These are phyloP conservation scores for Scedosporium dehoogii DNA, from an alignment of 2,329 filamentous ascomycete species.

Conservation along the genomic window DNA sequence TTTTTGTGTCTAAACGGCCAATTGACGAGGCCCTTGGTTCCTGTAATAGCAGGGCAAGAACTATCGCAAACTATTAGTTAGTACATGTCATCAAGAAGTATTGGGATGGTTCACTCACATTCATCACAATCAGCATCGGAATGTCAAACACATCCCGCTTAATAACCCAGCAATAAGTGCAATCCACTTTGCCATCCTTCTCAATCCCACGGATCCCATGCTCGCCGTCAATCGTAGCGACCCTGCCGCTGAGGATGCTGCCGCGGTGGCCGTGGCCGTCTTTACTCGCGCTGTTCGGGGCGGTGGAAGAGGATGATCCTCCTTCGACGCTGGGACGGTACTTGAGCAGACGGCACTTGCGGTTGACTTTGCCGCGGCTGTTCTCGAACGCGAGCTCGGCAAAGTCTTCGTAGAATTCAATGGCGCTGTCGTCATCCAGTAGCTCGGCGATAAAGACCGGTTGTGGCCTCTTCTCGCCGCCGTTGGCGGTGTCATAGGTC, in stretches of 20 bases:
- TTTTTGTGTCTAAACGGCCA: slow-evolving; percentile 34
- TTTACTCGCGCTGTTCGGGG: slow-evolving; percentile 14
- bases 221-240: slow-evolving; percentile 58
- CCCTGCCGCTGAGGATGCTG: slow-evolving; percentile 47
- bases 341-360: slow-evolving; percentile 77
- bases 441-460: slow-evolving; percentile 88
- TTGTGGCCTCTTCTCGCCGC: slow-evolving; percentile 45
- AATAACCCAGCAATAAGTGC: slow-evolving; percentile 93
- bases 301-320: slow-evolving; percentile 13
- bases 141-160: slow-evolving; percentile 97
- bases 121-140: slow-evolving; percentile 96
- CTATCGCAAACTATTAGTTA: slow-evolving; percentile 21
- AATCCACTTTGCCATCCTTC: slow-evolving; percentile 84
- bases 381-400: slow-evolving; percentile 87
- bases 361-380: slow-evolving; percentile 73
- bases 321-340: slow-evolving; percentile 67
- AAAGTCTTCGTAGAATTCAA: slow-evolving; percentile 95
- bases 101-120: slow-evolving; percentile 55
- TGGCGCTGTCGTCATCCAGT: slow-evolving; percentile 84
- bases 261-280: slow-evolving; percentile 22
- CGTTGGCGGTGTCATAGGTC: slow-evolving; percentile 24
- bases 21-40: slow-evolving; percentile 44
- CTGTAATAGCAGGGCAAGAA: slow-evolving; percentile 52
- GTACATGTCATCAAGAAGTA: neutral
- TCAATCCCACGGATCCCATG: slow-evolving; percentile 74